Evolutionary conservation across 1,284 basidiomycete genomes (phyloP), one percentile per base, ranked within the genome.

Genomic region (Rhizoctonia solani): DNA sequence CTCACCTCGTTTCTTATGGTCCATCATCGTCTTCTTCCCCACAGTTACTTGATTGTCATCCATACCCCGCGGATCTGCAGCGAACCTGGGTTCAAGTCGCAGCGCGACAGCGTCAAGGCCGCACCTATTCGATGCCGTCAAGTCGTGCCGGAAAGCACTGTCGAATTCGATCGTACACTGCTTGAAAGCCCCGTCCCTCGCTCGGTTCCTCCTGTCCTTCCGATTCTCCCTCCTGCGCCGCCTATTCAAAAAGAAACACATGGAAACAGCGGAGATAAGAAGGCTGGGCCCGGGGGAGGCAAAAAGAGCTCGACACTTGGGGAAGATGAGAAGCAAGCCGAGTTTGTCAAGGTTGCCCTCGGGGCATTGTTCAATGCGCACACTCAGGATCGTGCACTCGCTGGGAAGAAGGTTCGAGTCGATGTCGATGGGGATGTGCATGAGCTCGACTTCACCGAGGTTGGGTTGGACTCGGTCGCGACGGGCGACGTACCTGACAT

Each of bases 1-100:
- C 23, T 50, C 27, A 50, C 23, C 47, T 50, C 47, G 23, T 23
- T 23, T 50, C 47, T 29, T 21, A 53, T 29, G 13, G 11, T 3
- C 34, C 9, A 4, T 14, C 37, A 53, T 52, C n/a, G n/a, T 16
- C 44, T 19, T 27, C 41, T 30, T 47, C 41, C 13, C 44, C 14
- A 13, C 77, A 87, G 90, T 72, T 97, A 98, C 76, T 86, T 96
- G 54, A 82, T 98, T 67, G 90, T 96, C 71, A 88, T 98, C 68
- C 90, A 96, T 76, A 95, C 93, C 0, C 94, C 95, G 32, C 88
- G 93, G 67, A 82, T 98, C 23, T 98, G 95, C 75, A 86, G 87
- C 66, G 88, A 95, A 74, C 93, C 93, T 13, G 92, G 93, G 6
- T 98, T 98, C 80, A 87, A 83, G 75, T 90, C 89, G 50, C 85